These are phyloP conservation scores for Rhynchosporium graminicola DNA, from an alignment of 2,329 filamentous ascomycete genomes.

Conservation along the genomic window DNA sequence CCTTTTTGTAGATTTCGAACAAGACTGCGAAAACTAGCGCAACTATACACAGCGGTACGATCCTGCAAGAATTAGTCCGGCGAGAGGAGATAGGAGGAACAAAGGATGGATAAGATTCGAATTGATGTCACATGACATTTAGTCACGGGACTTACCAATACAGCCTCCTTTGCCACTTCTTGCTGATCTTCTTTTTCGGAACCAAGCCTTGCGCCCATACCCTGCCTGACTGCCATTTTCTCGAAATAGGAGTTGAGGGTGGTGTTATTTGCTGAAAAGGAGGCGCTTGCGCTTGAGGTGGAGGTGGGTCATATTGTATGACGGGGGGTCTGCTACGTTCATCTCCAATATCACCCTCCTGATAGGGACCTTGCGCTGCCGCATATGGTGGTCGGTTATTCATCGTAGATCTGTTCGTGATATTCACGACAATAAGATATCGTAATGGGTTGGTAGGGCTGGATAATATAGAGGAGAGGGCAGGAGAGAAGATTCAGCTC, in stretches of 20 bases:
- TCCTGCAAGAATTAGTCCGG: conserved; percentile 13
- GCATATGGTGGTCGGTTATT: background rate
- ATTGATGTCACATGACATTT: background rate
- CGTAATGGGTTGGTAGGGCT: background rate
- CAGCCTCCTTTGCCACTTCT: conserved; percentile 25
- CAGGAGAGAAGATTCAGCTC: background rate
- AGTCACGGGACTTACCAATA: conserved; percentile 21
- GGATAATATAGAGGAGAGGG: background rate
- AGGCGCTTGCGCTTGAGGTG: conserved; percentile 1
- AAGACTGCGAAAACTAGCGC: conserved; percentile 20
- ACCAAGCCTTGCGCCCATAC: background rate
- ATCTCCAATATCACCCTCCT: background rate
- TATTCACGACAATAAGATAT: too few relatives aligned
- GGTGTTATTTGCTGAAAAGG: conserved; percentile 1
- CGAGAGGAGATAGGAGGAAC: background rate
- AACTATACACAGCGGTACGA: conserved; percentile 24
- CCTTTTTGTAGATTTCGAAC: conserved; percentile 26
- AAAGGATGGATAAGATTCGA: background rate
- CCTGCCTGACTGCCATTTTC: background rate
- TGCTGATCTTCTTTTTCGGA: conserved; percentile 19
- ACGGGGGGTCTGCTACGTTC: background rate
- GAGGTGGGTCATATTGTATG: conserved; percentile 4
- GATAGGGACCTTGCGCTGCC: background rate
- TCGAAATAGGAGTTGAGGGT: background rate
- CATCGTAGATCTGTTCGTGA: background rate